These are phyloP conservation scores for Pholiota microspora DNA, from an alignment of 768 basidiomycete genomes.

Conservation along the genomic window DNA sequence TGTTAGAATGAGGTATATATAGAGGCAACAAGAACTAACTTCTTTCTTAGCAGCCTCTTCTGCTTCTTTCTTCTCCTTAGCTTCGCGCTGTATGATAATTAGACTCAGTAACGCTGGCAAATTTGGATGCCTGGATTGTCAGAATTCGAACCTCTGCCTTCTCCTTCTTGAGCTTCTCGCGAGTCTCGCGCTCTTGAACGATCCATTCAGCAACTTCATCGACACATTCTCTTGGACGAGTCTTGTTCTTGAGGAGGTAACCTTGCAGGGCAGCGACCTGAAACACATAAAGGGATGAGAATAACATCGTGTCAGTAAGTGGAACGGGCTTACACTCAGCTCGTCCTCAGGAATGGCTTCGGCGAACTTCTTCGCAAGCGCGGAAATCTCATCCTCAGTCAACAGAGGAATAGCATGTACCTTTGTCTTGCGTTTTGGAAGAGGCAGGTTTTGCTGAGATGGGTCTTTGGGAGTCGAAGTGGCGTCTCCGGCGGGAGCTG, in stretches of 20 bases:
- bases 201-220: constrained; percentile 80
- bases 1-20: constrained; percentile 1
- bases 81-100: constrained; percentile 56
- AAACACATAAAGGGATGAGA: no score
- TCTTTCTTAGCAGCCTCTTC: constrained; percentile 62
- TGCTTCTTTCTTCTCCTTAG: constrained; percentile 76
- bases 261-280: constrained; percentile 85
- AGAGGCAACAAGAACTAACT: constrained; percentile 30
- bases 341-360: constrained; percentile 85
- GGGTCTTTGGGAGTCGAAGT: constrained; percentile 35
- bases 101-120: constrained; percentile 12
- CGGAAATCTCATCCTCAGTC: constrained; percentile 72
- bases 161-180: constrained; percentile 84
- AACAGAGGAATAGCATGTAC: constrained; percentile 65
- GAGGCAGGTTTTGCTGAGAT: constrained; percentile 65
- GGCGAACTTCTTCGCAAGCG: constrained; percentile 79
- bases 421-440: constrained; percentile 60
- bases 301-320: no score
- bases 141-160: constrained; percentile 47
- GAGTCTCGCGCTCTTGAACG: constrained; percentile 75
- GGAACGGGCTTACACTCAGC: constrained; percentile 68
- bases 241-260: constrained; percentile 86
- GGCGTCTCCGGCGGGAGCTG: constrained; percentile 20
- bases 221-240: constrained; percentile 83
- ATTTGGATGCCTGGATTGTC: constrained; percentile 4